Percentiles rank a stretch among this genome's conserved stretches.
Conservation (phyloP, 176 grass and related monocot genomes). For the Cenchrus purpureus region DNA sequence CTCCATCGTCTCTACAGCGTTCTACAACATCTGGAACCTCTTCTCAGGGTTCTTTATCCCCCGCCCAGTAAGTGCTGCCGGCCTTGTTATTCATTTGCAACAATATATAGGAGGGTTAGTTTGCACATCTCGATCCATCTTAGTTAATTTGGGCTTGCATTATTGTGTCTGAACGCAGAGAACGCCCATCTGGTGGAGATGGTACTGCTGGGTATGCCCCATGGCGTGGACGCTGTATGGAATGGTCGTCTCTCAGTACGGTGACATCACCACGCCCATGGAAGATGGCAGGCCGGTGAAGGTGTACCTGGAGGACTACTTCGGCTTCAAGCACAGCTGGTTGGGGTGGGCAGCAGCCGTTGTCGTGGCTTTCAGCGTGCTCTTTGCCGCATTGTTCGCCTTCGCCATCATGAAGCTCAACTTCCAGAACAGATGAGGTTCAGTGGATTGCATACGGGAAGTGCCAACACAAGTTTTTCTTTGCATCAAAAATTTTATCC, state of each 20-base stretch:
- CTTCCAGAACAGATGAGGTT: conserved; percentile 55
- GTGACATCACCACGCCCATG: conserved; percentile 5
- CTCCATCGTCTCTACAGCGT: not conserved
- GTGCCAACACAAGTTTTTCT: no score
- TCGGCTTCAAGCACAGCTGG: conserved; percentile 50
- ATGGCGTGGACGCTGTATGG: conserved; percentile 58
- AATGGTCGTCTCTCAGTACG: conserved; percentile 53
- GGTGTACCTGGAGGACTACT: conserved; percentile 45
- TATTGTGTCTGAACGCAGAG: conserved; percentile 26
- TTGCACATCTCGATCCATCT: no score
- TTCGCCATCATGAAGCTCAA: conserved; percentile 83
- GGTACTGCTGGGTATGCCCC: conserved; percentile 60
- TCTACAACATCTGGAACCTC: conserved; percentile 10
- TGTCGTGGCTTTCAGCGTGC: conserved; percentile 33
- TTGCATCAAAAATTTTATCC: no score
- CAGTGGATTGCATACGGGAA: no score
- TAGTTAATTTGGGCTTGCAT: no score
- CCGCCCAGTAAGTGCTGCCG: not conserved
- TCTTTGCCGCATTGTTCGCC: conserved; percentile 62
- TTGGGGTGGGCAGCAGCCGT: conserved; percentile 48
- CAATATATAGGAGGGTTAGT: no score
- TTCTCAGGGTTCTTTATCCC: conserved; percentile 5
- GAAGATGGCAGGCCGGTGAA: not conserved
- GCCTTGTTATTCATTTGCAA: no score
- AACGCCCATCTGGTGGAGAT: conserved; percentile 63